A percentile compares a stretch with the other conserved stretches of the same genome.
Conservation (phyloP, 306 rosid genomes). For the Vigna mungo region DNA sequence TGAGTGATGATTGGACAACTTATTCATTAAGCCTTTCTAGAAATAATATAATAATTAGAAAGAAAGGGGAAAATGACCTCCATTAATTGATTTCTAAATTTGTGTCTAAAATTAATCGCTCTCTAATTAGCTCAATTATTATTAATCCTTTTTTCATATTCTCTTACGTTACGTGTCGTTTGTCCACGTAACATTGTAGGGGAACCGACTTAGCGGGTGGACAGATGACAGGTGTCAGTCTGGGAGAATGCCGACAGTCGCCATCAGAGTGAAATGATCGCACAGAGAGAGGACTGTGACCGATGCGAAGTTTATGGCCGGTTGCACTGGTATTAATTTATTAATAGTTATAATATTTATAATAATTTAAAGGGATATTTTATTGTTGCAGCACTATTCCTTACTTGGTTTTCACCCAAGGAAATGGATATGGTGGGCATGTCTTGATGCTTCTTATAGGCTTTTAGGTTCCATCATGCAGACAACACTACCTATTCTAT, state of each 20-base stretch:
- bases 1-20: too few species aligned
- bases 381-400: background rate
- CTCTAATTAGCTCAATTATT: too few species aligned
- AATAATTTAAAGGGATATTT: background rate
- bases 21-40: too few species aligned
- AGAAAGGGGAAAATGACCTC: too few species aligned
- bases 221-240: conserved; percentile 29
- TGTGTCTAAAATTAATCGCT: too few species aligned
- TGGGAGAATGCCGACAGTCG: conserved; percentile 55
- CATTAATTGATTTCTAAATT: too few species aligned
- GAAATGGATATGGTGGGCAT: conserved; percentile 9
- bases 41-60: too few species aligned
- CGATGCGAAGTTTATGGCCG: conserved; percentile 13
- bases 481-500: background rate
- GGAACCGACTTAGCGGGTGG: conserved; percentile 19
- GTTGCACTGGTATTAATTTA: background rate
- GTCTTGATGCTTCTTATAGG: conserved; percentile 25
- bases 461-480: conserved; percentile 8
- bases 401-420: conserved; percentile 9
- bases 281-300: conserved; percentile 17
- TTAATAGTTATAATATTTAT: background rate
- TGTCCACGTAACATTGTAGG: too few species aligned
- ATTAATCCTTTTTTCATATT: too few species aligned
- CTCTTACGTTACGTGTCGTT: too few species aligned
- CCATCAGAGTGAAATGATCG: conserved; percentile 22